Evolutionary conservation across 192 early-diverging fungal species (phyloP).

Genomic region (Phycomyces blakesleeanus): DNA sequence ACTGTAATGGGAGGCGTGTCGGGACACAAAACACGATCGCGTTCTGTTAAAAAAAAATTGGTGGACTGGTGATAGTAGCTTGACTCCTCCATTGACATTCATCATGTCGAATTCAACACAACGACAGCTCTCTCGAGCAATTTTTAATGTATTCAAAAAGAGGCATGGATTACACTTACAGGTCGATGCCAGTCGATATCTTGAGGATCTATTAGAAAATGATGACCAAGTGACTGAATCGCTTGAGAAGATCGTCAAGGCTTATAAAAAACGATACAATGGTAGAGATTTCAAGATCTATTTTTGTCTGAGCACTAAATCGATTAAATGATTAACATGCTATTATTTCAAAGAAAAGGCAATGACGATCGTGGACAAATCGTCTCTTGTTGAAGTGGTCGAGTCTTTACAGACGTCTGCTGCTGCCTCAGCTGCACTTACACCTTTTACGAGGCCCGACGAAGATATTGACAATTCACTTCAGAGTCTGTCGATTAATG

Average conservation of each 20-base stretch:
- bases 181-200: conserved; percentile 64
- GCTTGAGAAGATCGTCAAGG: conserved; percentile 65
- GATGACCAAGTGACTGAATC: conserved; percentile 51
- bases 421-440: conserved; percentile 13
- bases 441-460: neutral
- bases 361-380: conserved; percentile 35
- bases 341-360: conserved; percentile 11
- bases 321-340: neutral
- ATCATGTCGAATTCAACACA: neutral
- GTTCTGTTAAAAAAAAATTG: too few relatives aligned
- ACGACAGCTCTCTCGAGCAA: conserved; percentile 26
- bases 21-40: too few relatives aligned
- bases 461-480: conserved; percentile 15
- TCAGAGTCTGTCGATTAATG: neutral
- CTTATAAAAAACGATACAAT: conserved; percentile 65
- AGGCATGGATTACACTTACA: conserved; percentile 78
- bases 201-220: conserved; percentile 53
- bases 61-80: too few relatives aligned
- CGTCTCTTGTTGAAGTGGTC: conserved; percentile 50
- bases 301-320: neutral
- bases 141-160: conserved; percentile 72
- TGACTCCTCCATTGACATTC: too few relatives aligned
- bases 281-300: conserved; percentile 39
- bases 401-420: conserved; percentile 42
- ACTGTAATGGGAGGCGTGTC: too few relatives aligned